Evolutionary conservation across 1,139 yeast species (phyloP).

Genomic region (Sugiyamaella castrensis): DNA sequence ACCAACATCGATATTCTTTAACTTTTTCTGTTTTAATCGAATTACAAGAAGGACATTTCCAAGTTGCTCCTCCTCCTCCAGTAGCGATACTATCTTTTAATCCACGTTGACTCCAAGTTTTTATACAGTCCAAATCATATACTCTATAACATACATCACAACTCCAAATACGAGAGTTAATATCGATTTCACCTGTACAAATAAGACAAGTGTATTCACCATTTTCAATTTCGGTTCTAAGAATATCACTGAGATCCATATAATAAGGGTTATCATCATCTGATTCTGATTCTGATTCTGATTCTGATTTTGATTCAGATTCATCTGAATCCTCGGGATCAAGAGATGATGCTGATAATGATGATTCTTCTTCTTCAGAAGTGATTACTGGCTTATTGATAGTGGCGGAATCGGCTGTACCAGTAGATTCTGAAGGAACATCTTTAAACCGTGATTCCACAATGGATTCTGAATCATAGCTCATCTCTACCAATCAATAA

Average conservation of each 20-base stretch:
- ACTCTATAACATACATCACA: constrained; percentile 72
- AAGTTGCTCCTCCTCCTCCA: constrained; percentile 35
- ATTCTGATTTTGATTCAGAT: not conserved
- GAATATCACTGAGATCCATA: constrained; percentile 34
- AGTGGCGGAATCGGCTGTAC: no score
- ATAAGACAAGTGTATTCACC: constrained; percentile 77
- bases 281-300: constrained; percentile 7
- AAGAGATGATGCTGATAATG: no score
- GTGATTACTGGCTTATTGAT: no score
- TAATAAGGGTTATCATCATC: constrained; percentile 12
- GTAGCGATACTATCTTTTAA: constrained; percentile 25
- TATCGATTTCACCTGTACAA: constrained; percentile 77
- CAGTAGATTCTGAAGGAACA: no score
- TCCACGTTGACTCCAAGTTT: constrained; percentile 78
- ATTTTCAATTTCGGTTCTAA: constrained; percentile 53
- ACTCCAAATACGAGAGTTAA: constrained; percentile 67
- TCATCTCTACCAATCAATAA: no score
- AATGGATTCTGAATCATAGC: no score
- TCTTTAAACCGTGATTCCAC: no score
- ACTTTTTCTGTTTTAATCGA: constrained; percentile 54
- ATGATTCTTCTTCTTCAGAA: no score
- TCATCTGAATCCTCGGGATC: constrained; percentile 1
- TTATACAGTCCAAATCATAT: constrained; percentile 75
- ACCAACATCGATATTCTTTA: constrained; percentile 77
- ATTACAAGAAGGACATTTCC: constrained; percentile 93